Conservation (phyloP, 176 grass and related monocot species). For the Triticum monococcum region DNA sequence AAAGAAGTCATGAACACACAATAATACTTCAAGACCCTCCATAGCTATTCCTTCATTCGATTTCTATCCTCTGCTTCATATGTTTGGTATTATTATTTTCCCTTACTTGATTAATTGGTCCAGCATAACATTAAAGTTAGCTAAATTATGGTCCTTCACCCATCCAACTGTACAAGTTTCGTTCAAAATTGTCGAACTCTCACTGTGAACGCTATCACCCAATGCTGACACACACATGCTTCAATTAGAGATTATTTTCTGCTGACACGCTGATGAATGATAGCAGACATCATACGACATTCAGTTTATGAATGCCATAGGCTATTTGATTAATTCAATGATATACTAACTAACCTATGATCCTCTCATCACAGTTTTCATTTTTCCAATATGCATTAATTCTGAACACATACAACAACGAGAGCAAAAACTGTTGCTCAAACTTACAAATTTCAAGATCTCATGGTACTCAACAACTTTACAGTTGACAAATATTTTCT, state of each 20-base stretch:
- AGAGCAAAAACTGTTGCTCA: no score
- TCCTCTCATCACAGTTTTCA: background rate
- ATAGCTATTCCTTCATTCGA: background rate
- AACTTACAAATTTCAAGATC: background rate
- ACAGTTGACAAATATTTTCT: no score
- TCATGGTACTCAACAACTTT: background rate
- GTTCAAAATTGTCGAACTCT: background rate
- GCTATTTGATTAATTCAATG: background rate
- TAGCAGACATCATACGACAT: background rate
- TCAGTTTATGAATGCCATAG: constrained; percentile 10
- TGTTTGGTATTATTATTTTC: background rate
- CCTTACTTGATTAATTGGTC: no score
- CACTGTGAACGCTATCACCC: background rate
- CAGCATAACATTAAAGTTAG: background rate
- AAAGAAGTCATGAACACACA: background rate
- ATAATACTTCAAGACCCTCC: background rate
- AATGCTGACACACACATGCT: constrained; percentile 10
- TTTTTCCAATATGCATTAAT: background rate
- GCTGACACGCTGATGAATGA: background rate
- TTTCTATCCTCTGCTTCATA: background rate
- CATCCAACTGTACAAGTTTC: background rate
- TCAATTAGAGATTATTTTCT: constrained; percentile 12
- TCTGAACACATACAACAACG: background rate
- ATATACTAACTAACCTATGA: background rate
- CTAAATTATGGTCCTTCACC: background rate